Evolutionary conservation across 1,139 yeast genomes (phyloP).

Genomic region (Zygoascus sp.): DNA sequence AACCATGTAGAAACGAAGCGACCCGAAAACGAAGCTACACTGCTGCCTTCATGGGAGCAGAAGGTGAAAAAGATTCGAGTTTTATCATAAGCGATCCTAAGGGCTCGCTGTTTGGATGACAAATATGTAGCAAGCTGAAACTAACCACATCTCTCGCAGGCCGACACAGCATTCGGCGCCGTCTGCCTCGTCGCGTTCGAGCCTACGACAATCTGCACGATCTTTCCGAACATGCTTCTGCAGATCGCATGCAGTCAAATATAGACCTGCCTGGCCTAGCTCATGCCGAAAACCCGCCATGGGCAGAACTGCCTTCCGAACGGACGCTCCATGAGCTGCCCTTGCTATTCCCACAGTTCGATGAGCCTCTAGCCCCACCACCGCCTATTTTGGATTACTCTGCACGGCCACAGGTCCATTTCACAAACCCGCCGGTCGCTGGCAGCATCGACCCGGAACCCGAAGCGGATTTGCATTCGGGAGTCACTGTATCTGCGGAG

Average conservation of each 20-base stretch:
- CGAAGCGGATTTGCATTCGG: not conserved
- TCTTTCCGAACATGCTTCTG: not conserved
- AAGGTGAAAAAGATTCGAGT: too few relatives aligned
- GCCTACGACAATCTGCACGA: slow-evolving; percentile 8
- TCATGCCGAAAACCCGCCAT: not conserved
- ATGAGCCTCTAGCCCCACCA: slow-evolving; percentile 2
- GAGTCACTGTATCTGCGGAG: not conserved
- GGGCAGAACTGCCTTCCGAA: not conserved
- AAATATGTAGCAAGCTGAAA: too few relatives aligned
- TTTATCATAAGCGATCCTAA: too few relatives aligned
- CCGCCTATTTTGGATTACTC: not conserved
- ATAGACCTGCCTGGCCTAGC: slow-evolving; percentile 2
- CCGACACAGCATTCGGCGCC: slow-evolving; percentile 5
- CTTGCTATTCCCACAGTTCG: not conserved
- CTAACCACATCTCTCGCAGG: slow-evolving; percentile 3
- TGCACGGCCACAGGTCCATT: slow-evolving; percentile 22
- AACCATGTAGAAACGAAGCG: too few relatives aligned
- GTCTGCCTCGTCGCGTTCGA: slow-evolving; percentile 5
- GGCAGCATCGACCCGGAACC: slow-evolving; percentile 8
- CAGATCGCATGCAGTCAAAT: not conserved
- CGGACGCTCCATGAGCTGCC: not conserved
- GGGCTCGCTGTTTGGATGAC: too few relatives aligned
- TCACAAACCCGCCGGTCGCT: slow-evolving; percentile 21
- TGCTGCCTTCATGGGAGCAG: too few relatives aligned
- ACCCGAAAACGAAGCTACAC: too few relatives aligned